Conservation (phyloP, 208 protist species). For the Borovskyia barvae region DNA sequence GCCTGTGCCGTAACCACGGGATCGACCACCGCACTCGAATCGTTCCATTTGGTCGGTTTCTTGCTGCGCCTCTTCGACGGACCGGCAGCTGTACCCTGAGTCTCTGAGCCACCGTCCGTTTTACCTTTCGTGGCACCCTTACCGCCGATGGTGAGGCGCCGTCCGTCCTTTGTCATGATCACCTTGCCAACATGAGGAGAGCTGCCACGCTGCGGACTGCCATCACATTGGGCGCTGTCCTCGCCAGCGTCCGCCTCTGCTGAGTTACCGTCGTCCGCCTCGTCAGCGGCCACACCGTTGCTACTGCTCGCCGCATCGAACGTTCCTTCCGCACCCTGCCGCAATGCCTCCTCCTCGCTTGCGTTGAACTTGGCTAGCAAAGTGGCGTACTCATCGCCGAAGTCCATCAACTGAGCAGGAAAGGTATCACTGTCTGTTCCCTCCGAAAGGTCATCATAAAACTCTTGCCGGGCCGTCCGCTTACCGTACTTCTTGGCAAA, state of each 20-base stretch:
- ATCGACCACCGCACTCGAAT: slow-evolving; percentile 10
- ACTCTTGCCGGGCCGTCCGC: slow-evolving; percentile 9
- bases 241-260: slow-evolving; percentile 14
- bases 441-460: neutral
- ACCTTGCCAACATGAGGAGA: slow-evolving; percentile 24
- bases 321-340: slow-evolving; percentile 12
- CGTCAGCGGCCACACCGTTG: neutral
- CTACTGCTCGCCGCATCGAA: slow-evolving; percentile 9
- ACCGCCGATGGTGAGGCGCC: slow-evolving; percentile 51
- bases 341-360: slow-evolving; percentile 39
- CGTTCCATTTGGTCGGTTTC: slow-evolving; percentile 66
- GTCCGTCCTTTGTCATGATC: slow-evolving; percentile 61
- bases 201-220: neutral
- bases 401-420: slow-evolving; percentile 34
- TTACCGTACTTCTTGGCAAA: slow-evolving; percentile 75
- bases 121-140: slow-evolving; percentile 4
- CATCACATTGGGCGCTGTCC: neutral
- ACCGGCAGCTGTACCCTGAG: neutral
- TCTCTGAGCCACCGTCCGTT: slow-evolving; percentile 1
- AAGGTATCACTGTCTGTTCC: neutral
- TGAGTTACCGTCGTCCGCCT: slow-evolving; percentile 1
- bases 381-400: slow-evolving; percentile 43
- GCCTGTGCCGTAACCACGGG: slow-evolving; percentile 31
- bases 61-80: slow-evolving; percentile 47
- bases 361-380: slow-evolving; percentile 47